Base-by-base conservation (phyloP, 2,329 filamentous ascomycete genomes). In the Aspergillus novoparasiticus region DNA sequence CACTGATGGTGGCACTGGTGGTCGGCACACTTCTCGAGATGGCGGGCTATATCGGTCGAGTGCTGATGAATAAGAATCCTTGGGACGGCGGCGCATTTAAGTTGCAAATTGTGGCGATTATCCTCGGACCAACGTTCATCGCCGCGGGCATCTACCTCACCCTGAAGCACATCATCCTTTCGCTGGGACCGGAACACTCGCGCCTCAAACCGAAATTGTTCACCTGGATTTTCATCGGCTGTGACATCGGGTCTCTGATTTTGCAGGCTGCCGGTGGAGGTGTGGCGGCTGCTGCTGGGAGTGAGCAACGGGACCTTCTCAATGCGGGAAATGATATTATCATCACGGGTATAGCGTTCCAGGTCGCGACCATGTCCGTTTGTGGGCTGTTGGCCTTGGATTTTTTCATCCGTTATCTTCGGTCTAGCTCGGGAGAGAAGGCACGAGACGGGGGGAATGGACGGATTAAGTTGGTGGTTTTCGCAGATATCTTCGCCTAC, bases 161-260 rank as follows among this genome's bases (percentile, higher is more conserved):
- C 5, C 79, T 88, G 14, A 85, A 86, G 43, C 84, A 87, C 58
- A 80, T 88, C 65, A 83, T 87, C 60, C 72, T 85, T n/a, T 79
- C 81, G 56, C 85, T 87, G 59, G 86, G 86, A 6, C 73, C 78
- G 2, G 73, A 82, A 57, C 75, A 82, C 64, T 84, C 82, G 26
- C 77, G 79, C 30, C 76, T 85, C 59, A 79, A 77, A 46, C 81
- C 84, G 8, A 73, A 76, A 6, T 77, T 81, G 58, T 88, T 87
- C 72, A 87, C 86, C 12, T 83, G 83, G 73, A 82, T 88, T 64
- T 89, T 89, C 75, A 84, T 89, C 66, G 71, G 77, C n/a, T 86
- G 84, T 69, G 87, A 89, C 66, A 66, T 88, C 48, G 68, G 86
- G 59, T 85, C 83, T n/a, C 81, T 89, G n/a, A 66, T 86, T 14